Percentiles rank a stretch among this genome's conserved stretches.
These are phyloP conservation scores for Crithidia acanthocephali DNA, from an alignment of 208 protist species.

Conservation along the genomic window DNA sequence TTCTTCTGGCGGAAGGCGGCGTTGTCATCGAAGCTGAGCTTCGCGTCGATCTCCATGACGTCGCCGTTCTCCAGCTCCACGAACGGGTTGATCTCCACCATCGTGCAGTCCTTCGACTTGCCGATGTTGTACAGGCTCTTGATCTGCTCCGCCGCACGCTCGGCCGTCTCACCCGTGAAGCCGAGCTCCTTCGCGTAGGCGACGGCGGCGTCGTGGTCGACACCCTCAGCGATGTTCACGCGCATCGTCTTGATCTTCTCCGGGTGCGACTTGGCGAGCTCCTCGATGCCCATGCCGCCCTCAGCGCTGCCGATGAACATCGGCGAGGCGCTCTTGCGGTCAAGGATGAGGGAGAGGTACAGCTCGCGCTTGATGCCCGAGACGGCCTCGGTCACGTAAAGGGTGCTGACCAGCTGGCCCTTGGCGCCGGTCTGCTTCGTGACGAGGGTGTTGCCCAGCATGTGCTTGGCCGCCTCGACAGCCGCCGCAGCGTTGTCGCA, in stretches of 20 bases:
- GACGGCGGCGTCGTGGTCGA: constrained; percentile 84
- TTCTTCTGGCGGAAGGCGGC: constrained; percentile 97
- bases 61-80: constrained; percentile 95
- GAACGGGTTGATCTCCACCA: constrained; percentile 99
- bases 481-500: constrained; percentile 87
- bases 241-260: constrained; percentile 96
- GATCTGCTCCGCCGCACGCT: constrained; percentile 94
- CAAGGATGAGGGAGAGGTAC: constrained; percentile 99
- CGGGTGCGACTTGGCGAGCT: constrained; percentile 95
- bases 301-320: constrained; percentile 95
- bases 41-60: constrained; percentile 98
- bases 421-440: constrained; percentile 99
- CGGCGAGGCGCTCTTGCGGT: constrained; percentile 92
- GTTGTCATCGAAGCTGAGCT: constrained; percentile 99
- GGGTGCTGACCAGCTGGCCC: constrained; percentile 92
- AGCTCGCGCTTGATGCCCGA: constrained; percentile 94
- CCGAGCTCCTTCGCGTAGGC: constrained; percentile 91
- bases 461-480: constrained; percentile 90
- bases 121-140: constrained; percentile 98
- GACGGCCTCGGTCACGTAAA: constrained; percentile 93
- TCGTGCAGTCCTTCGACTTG: constrained; percentile 96
- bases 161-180: constrained; percentile 80
- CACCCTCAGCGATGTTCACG: constrained; percentile 94
- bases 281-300: constrained; percentile 99
- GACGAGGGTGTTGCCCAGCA: constrained; percentile 98